Evolutionary conservation across 2,329 filamentous ascomycete genomes (phyloP).

Genomic region (Pyrenophora tritici-repentis): DNA sequence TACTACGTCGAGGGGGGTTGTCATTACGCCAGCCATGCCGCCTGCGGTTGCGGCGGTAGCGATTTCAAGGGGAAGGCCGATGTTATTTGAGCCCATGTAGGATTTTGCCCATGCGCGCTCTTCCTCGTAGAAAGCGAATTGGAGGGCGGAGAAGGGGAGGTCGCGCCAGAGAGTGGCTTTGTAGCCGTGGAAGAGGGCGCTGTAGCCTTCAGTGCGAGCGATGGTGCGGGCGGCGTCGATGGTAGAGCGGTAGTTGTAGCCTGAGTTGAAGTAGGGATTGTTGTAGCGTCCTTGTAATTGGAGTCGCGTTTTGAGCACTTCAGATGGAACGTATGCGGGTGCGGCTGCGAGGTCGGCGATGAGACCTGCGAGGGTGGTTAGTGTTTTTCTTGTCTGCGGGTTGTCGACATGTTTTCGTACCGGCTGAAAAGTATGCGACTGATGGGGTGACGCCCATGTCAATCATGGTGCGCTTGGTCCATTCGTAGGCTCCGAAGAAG

Average conservation of each 20-base stretch:
- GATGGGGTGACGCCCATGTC: conserved; percentile 82
- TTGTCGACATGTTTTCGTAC: conserved; percentile 52
- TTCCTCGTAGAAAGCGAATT: conserved; percentile 98
- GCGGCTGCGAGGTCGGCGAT: conserved; percentile 90
- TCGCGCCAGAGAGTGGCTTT: conserved; percentile 94
- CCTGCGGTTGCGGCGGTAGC: conserved; percentile 88
- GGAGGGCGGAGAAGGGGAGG: conserved; percentile 90
- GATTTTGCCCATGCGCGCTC: conserved; percentile 80
- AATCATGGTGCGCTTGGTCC: conserved; percentile 86
- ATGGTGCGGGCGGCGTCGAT: conserved; percentile 86
- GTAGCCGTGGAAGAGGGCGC: conserved; percentile 93
- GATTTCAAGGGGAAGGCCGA: conserved; percentile 83
- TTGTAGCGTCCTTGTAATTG: conserved; percentile 95
- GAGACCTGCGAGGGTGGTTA: conserved; percentile 65
- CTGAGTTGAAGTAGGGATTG: conserved; percentile 90
- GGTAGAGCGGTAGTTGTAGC: conserved; percentile 93
- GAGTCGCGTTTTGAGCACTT: conserved; percentile 95
- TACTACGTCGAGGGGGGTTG: conserved; percentile 94
- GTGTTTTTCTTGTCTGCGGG: not conserved
- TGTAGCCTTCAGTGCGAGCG: conserved; percentile 76
- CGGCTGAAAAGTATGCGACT: conserved; percentile 82
- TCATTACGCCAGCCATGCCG: conserved; percentile 90
- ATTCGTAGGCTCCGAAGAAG: conserved; percentile 97
- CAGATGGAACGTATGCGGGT: conserved; percentile 92
- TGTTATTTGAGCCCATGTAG: conserved; percentile 79